Conservation (phyloP, 2,329 filamentous ascomycete genomes). For the Acarospora socialis region DNA sequence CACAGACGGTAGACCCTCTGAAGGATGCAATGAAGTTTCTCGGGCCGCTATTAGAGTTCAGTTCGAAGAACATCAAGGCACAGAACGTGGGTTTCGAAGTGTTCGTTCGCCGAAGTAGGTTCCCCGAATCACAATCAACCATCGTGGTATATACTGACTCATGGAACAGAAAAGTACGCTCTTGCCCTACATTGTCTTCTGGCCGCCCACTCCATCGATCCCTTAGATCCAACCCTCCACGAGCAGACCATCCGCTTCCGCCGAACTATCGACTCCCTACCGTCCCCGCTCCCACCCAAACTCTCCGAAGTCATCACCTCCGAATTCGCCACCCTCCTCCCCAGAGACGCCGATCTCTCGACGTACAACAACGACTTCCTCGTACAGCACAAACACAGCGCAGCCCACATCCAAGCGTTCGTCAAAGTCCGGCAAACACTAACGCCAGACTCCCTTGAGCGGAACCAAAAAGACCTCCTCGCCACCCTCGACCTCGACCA, state of each 20-base stretch:
- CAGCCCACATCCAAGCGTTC: conserved; percentile 48
- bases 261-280: conserved; percentile 41
- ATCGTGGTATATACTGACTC: conserved; percentile 2
- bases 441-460: conserved; percentile 39
- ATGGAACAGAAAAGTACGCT: conserved; percentile 58
- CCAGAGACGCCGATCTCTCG: conserved; percentile 41
- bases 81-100: conserved; percentile 86
- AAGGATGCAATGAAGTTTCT: conserved; percentile 81
- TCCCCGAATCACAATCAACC: not conserved
- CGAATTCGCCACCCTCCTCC: conserved; percentile 48
- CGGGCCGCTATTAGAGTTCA: conserved; percentile 64
- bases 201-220: conserved; percentile 54
- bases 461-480: conserved; percentile 49
- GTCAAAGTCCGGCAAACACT: conserved; percentile 47
- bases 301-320: conserved; percentile 55
- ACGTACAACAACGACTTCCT: conserved; percentile 55
- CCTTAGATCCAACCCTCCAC: conserved; percentile 57
- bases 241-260: conserved; percentile 60
- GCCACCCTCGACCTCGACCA: conserved; percentile 39
- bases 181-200: conserved; percentile 77
- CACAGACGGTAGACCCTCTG: conserved; percentile 68
- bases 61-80: conserved; percentile 63
- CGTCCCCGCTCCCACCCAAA: conserved; percentile 48
- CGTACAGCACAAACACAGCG: conserved; percentile 46
- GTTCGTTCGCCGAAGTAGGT: conserved; percentile 66